Percentiles rank a stretch among this genome's conserved stretches.
phyloP scores from a whole-genome alignment of 768 basidiomycete genomes.

The Mrakia blollopis region DNA sequence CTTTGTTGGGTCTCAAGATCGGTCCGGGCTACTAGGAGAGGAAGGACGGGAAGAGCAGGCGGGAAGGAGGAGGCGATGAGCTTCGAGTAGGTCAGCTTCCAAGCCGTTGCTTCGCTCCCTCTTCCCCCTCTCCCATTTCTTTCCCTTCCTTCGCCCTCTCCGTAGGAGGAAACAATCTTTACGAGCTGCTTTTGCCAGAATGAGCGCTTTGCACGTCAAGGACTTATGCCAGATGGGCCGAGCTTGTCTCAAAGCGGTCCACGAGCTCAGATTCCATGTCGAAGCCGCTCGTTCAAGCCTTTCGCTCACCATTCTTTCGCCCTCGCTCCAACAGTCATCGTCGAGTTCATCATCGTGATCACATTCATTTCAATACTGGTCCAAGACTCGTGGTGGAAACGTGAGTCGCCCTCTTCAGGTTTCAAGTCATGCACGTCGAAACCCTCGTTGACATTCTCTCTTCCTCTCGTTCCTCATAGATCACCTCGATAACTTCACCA shows the following conservation, averaged over 20 bases:
- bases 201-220: too few species aligned
- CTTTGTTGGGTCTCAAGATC: background rate
- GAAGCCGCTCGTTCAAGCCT: too few species aligned
- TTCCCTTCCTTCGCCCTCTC: too few species aligned
- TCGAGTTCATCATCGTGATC: slow-evolving; percentile 19
- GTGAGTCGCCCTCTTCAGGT: background rate
- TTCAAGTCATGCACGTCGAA: background rate
- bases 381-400: background rate
- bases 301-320: background rate
- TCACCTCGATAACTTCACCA: background rate
- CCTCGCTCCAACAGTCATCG: background rate
- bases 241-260: background rate
- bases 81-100: background rate
- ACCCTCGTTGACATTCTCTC: background rate
- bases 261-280: too few species aligned
- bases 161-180: too few species aligned
- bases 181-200: too few species aligned
- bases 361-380: background rate
- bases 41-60: too few species aligned
- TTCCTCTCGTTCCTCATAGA: background rate
- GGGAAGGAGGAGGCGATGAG: background rate
- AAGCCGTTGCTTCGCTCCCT: too few species aligned
- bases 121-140: too few species aligned
- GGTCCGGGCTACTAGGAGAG: background rate
- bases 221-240: background rate